These are phyloP conservation scores for Eucalyptus albens DNA, from an alignment of 345 rosid genomes.

Conservation along the genomic window DNA sequence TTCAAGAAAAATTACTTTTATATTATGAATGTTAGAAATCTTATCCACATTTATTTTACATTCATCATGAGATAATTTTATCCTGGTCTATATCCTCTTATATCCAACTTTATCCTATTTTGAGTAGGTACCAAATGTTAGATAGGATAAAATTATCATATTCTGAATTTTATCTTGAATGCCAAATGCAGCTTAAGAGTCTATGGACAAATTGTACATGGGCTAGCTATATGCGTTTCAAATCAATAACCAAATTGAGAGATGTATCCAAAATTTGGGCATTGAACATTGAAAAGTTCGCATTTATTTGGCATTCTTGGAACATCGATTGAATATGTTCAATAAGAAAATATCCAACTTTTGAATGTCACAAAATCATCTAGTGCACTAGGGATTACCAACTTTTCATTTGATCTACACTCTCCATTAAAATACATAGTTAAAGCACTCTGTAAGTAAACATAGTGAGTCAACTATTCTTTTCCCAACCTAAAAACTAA, in stretches of 20 bases:
- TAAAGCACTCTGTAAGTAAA: too few relatives aligned
- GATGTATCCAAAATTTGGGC: neutral
- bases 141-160: too few relatives aligned
- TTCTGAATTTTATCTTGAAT: too few relatives aligned
- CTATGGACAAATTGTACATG: neutral
- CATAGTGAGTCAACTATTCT: rapidly evolving
- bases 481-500: neutral
- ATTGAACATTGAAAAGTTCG: rapidly evolving
- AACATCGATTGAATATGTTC: rapidly evolving
- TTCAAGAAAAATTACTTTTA: too few relatives aligned
- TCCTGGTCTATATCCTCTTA: rapidly evolving
- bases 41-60: rapidly evolving
- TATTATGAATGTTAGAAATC: too few relatives aligned
- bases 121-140: rapidly evolving
- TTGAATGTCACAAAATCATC: neutral
- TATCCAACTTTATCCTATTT: too few relatives aligned
- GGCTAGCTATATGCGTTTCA: too few relatives aligned
- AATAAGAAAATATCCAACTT: neutral
- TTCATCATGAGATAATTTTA: too few relatives aligned
- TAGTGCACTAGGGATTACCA: neutral
- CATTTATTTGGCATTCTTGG: neutral
- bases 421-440: neutral
- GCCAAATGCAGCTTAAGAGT: rapidly evolving
- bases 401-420: neutral
- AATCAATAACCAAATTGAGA: neutral